Conservation (phyloP, 2,329 filamentous ascomycete species). For the Exophiala viscosa region DNA sequence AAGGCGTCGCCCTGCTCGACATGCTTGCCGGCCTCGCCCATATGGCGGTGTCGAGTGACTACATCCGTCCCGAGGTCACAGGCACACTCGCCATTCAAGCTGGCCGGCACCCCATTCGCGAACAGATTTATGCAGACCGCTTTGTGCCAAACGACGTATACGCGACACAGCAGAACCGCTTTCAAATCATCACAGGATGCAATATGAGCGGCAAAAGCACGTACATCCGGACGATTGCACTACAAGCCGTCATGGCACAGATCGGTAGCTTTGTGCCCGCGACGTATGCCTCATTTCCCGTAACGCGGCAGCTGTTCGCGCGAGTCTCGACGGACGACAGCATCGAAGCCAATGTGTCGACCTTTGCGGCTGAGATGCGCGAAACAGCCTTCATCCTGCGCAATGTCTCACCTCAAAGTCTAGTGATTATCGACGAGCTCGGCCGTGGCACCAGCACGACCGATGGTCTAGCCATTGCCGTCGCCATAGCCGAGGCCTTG, state of each 20-base stretch:
- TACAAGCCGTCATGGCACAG: slow-evolving; percentile 90
- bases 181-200: slow-evolving; percentile 90
- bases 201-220: slow-evolving; percentile 99
- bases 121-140: slow-evolving; percentile 64
- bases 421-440: slow-evolving; percentile 86
- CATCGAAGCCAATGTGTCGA: slow-evolving; percentile 86
- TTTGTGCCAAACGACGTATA: slow-evolving; percentile 91
- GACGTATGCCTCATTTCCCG: slow-evolving; percentile 73
- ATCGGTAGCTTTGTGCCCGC: slow-evolving; percentile 89
- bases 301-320: slow-evolving; percentile 80
- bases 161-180: slow-evolving; percentile 71
- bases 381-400: slow-evolving; percentile 90
- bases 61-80: slow-evolving; percentile 65
- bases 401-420: slow-evolving; percentile 71
- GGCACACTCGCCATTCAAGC: slow-evolving; percentile 67
- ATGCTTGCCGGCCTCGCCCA: slow-evolving; percentile 78
- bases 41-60: slow-evolving; percentile 63
- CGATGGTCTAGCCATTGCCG: slow-evolving; percentile 83
- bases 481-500: slow-evolving; percentile 84
- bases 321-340: slow-evolving; percentile 82
- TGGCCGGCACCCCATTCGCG: slow-evolving; percentile 73
- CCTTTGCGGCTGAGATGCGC: slow-evolving; percentile 91
- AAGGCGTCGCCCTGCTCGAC: slow-evolving; percentile 81
- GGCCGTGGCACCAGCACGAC: slow-evolving; percentile 84
- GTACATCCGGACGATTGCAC: slow-evolving; percentile 79